Evolutionary conservation across 2,329 filamentous ascomycete species (phyloP).

Genomic region (Botrytis squamosa): DNA sequence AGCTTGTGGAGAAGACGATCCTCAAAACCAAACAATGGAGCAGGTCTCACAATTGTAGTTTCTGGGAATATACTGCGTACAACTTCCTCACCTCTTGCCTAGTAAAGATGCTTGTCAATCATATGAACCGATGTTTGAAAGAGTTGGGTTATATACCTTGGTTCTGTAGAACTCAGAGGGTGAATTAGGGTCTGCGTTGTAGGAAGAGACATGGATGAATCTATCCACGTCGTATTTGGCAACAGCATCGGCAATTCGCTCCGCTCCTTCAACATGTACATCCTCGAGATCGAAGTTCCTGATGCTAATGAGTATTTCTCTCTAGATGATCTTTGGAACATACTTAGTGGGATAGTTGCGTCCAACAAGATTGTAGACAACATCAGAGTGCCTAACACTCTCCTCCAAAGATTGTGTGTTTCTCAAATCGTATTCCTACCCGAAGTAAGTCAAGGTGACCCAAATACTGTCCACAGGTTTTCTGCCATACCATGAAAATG

Average conservation of each 20-base stretch:
- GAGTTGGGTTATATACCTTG: conserved; percentile 53
- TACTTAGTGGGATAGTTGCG: conserved; percentile 96
- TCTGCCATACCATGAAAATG: conserved; percentile 66
- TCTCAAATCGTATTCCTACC: conserved; percentile 85
- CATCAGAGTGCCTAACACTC: conserved; percentile 92
- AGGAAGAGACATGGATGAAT: conserved; percentile 94
- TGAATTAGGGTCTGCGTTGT: conserved; percentile 81
- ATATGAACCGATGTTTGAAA: background rate
- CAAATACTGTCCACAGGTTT: background rate
- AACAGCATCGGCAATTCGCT: conserved; percentile 88
- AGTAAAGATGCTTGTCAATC: background rate
- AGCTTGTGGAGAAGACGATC: conserved; percentile 87
- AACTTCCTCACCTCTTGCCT: conserved; percentile 78
- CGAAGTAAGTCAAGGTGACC: background rate
- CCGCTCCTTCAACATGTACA: conserved; percentile 87
- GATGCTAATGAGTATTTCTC: conserved; percentile 37
- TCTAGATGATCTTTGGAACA: conserved; percentile 33
- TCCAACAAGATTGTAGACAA: conserved; percentile 95
- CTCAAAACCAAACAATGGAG: conserved; percentile 92
- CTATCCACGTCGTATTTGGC: conserved; percentile 98
- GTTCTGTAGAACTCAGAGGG: conserved; percentile 86
- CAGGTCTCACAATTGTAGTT: conserved; percentile 92
- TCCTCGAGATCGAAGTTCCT: conserved; percentile 93
- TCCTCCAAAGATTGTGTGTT: conserved; percentile 97
- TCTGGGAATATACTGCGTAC: conserved; percentile 90